phyloP scores from a whole-genome alignment of 495 filamentous ascomycete genomes.

The Hyaloscypha bicolor region DNA sequence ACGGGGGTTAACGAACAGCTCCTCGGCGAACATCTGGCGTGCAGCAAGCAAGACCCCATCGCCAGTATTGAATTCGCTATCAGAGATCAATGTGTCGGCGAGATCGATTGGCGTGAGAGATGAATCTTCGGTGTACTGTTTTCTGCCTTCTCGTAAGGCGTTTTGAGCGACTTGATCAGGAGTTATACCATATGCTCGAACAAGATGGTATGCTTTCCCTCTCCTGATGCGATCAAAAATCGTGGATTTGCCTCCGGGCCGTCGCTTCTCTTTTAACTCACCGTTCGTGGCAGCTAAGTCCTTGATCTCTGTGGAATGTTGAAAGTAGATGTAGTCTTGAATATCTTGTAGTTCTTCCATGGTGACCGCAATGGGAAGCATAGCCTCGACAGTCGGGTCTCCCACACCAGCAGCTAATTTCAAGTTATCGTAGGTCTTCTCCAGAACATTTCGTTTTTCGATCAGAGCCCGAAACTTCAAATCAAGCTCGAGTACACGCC shows the following conservation, averaged over 20 bases:
- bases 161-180: slow-evolving; percentile 87
- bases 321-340: slow-evolving; percentile 96
- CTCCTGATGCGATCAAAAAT: slow-evolving; percentile 83
- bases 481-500: slow-evolving; percentile 92
- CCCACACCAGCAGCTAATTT: slow-evolving; percentile 54
- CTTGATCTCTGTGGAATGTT: slow-evolving; percentile 80
- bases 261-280: slow-evolving; percentile 62
- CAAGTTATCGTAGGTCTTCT: slow-evolving; percentile 74
- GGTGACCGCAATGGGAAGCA: slow-evolving; percentile 70
- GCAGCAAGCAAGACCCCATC: slow-evolving; percentile 75
- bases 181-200: slow-evolving; percentile 87
- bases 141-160: slow-evolving; percentile 72
- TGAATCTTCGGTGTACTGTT: slow-evolving; percentile 83
- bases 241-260: slow-evolving; percentile 72
- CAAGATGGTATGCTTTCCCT: slow-evolving; percentile 76
- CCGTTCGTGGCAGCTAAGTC: slow-evolving; percentile 69
- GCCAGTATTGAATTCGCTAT: slow-evolving; percentile 74
- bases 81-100: slow-evolving; percentile 72
- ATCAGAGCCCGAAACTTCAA: slow-evolving; percentile 89
- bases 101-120: slow-evolving; percentile 75
- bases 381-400: slow-evolving; percentile 74
- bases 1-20: slow-evolving; percentile 82
- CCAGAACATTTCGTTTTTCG: slow-evolving; percentile 84
- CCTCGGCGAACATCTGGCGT: slow-evolving; percentile 87
- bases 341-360: slow-evolving; percentile 96